A percentile compares a stretch with the other conserved stretches of the same genome.
phyloP scores from a whole-genome alignment of 345 rosid genomes.

The Sapria himalayana region DNA sequence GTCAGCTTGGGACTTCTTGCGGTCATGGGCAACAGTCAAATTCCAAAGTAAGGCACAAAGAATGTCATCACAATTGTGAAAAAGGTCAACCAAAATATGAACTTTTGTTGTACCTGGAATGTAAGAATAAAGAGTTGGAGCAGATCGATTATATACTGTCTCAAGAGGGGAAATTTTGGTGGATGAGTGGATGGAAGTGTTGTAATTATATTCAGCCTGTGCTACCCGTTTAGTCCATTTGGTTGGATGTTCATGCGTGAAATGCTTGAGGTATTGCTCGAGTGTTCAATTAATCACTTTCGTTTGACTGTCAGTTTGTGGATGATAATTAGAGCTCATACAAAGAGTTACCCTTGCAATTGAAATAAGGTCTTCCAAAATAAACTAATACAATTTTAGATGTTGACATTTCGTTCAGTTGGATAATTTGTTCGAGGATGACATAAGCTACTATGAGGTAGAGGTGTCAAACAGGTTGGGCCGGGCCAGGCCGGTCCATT shows the following conservation, averaged over 20 bases:
- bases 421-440: not conserved
- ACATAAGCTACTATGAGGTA: not conserved
- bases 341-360: not conserved
- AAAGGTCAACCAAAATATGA: no score
- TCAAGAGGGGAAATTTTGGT: no score
- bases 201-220: no score
- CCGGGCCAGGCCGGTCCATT: no score
- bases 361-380: not conserved
- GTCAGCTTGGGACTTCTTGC: no score
- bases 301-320: not conserved
- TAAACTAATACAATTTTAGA: not conserved
- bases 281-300: not conserved
- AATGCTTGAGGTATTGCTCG: not conserved
- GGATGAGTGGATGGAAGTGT: no score
- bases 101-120: no score
- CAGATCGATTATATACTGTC: no score
- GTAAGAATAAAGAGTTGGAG: no score
- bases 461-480: no score
- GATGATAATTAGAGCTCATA: not conserved
- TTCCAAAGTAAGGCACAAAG: not conserved
- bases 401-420: not conserved
- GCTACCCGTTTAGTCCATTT: not conserved
- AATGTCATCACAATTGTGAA: not conserved
- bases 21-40: not conserved
- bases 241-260: not conserved